These are phyloP conservation scores for Trichosporon coremiiforme DNA, from an alignment of 1,284 basidiomycete genomes.

Conservation along the genomic window DNA sequence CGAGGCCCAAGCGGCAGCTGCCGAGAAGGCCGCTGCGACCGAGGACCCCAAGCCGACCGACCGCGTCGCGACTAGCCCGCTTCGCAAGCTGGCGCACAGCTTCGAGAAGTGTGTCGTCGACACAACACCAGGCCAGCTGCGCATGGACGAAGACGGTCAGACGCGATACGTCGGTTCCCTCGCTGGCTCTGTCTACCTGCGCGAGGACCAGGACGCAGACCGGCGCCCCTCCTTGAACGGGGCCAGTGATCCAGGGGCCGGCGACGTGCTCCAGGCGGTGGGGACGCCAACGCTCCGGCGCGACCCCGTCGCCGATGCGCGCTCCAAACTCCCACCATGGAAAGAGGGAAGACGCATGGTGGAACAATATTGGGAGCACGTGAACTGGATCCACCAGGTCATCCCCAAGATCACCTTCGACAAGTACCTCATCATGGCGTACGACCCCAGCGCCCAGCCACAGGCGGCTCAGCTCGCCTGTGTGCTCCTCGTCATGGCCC, in stretches of 20 bases:
- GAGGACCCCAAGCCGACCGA: conserved; percentile 33
- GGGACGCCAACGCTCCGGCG: conserved; percentile 14
- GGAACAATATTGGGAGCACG: conserved; percentile 54
- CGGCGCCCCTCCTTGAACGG: conserved; percentile 14
- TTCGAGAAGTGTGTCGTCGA: conserved; percentile 21
- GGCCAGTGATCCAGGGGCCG: not conserved
- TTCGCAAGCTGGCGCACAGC: conserved; percentile 20
- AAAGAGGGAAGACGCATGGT: conserved; percentile 46
- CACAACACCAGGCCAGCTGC: conserved; percentile 47
- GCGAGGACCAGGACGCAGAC: conserved; percentile 32
- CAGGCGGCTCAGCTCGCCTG: conserved; percentile 55
- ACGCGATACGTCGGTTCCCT: conserved; percentile 52
- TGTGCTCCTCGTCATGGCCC: conserved; percentile 54
- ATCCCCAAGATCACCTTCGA: conserved; percentile 51
- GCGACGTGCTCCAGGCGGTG: not conserved
- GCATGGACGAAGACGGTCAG: conserved; percentile 42
- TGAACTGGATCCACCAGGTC: conserved; percentile 55
- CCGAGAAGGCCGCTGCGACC: not conserved
- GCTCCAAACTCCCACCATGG: conserved; percentile 46
- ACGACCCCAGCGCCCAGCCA: conserved; percentile 41
- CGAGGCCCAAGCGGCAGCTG: conserved; percentile 37
- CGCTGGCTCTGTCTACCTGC: conserved; percentile 42
- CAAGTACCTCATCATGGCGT: conserved; percentile 52
- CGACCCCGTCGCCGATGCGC: conserved; percentile 12
- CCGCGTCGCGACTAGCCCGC: conserved; percentile 40